A percentile compares a stretch with the other conserved stretches of the same genome.
Conservation (phyloP, 148 eudicot genomes). For the Cornus florida region DNA sequence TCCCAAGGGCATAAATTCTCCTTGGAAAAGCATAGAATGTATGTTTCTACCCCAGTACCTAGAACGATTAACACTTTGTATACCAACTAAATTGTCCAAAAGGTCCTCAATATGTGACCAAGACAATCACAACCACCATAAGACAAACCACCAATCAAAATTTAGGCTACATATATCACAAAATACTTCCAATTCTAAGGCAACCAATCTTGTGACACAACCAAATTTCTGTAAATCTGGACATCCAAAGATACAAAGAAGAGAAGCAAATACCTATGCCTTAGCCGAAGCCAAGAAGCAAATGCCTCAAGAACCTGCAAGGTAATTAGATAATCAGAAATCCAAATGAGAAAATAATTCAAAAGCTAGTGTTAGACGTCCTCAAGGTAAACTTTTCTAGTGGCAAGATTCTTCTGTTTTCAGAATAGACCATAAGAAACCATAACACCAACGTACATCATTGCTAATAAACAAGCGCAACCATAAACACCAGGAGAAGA, state of each 20-base stretch:
- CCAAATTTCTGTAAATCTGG: neutral
- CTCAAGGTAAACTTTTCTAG: neutral
- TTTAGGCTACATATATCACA: neutral
- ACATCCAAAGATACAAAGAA: neutral
- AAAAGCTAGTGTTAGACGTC: neutral
- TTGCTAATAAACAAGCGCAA: neutral
- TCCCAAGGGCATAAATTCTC: neutral
- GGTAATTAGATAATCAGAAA: constrained; percentile 13
- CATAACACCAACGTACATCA: neutral
- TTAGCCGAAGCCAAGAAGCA: constrained; percentile 97
- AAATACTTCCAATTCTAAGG: constrained; percentile 6
- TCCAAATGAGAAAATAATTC: neutral
- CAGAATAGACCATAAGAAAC: neutral
- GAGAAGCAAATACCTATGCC: constrained; percentile 64
- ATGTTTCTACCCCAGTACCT: neutral
- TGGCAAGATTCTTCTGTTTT: too few species aligned
- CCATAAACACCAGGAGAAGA: neutral
- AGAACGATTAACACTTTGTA: neutral
- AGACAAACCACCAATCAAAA: neutral
- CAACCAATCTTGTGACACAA: neutral
- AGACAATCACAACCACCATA: neutral
- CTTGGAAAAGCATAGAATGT: neutral
- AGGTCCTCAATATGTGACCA: neutral
- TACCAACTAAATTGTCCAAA: neutral
- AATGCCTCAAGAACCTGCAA: constrained; percentile 96